These are phyloP conservation scores for Albatrellus sp. DNA, from an alignment of 1,284 basidiomycete genomes.

Conservation along the genomic window DNA sequence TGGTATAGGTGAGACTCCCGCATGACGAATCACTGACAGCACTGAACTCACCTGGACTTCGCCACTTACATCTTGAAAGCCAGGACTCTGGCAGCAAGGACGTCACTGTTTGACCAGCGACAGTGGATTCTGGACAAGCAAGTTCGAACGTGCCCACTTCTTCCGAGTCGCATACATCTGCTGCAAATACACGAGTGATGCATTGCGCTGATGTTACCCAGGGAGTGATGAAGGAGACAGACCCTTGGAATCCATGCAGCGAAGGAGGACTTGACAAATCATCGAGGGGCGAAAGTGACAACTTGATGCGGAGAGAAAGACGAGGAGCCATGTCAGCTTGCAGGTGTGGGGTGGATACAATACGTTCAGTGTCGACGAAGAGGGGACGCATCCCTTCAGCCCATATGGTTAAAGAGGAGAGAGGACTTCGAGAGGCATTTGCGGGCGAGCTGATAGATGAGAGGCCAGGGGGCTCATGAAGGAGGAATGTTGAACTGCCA, in stretches of 20 bases:
- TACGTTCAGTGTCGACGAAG: slow-evolving; percentile 33
- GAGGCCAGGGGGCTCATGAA: slow-evolving; percentile 4
- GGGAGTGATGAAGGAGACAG: slow-evolving; percentile 37
- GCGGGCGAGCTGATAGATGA: slow-evolving; percentile 4
- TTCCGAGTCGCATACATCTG: slow-evolving; percentile 32
- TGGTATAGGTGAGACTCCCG: slow-evolving; percentile 3
- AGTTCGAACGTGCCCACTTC: slow-evolving; percentile 39
- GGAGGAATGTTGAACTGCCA: slow-evolving; percentile 5
- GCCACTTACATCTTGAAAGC: slow-evolving; percentile 41
- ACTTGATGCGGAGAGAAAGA: slow-evolving; percentile 34
- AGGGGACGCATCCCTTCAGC: slow-evolving; percentile 58
- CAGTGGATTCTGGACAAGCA: slow-evolving; percentile 16
- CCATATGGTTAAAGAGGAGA: slow-evolving; percentile 36
- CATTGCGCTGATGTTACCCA: slow-evolving; percentile 44
- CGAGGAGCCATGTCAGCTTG: slow-evolving; percentile 15
- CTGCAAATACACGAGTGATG: slow-evolving; percentile 44
- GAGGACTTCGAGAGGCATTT: slow-evolving; percentile 12
- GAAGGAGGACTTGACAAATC: slow-evolving; percentile 33
- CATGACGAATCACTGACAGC: slow-evolving; percentile 3
- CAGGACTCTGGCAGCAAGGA: slow-evolving; percentile 12
- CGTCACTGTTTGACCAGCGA: slow-evolving; percentile 6
- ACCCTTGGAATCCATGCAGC: slow-evolving; percentile 49
- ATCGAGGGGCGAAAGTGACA: slow-evolving; percentile 34
- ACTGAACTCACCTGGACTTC: slow-evolving; percentile 28
- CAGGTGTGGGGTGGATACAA: slow-evolving; percentile 19